phyloP scores from a whole-genome alignment of 192 early-diverging fungal species.

The Chytriomyces sp. region DNA sequence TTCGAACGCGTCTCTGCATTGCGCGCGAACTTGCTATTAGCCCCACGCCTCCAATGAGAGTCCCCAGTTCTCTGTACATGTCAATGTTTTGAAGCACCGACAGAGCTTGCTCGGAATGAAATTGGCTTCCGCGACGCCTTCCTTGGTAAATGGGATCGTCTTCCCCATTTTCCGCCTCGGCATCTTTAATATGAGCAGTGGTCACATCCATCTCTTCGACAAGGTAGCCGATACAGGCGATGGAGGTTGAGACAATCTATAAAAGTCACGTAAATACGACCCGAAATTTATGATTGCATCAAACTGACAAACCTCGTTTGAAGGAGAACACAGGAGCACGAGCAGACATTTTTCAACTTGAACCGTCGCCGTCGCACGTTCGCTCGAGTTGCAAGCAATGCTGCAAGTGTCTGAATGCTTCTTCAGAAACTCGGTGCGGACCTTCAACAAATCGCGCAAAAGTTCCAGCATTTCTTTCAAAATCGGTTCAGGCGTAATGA shows the following conservation, averaged over 20 bases:
- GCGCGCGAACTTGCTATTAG: constrained; percentile 60
- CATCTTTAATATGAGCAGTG: neutral
- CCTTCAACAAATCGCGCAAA: constrained; percentile 33
- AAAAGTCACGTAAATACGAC: constrained; percentile 64
- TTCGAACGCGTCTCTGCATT: constrained; percentile 79
- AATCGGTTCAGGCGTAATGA: constrained; percentile 18
- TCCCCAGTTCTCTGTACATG: constrained; percentile 69
- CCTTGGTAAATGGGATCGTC: neutral
- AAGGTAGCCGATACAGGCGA: constrained; percentile 70
- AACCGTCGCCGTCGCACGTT: constrained; percentile 71
- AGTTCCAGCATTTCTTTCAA: constrained; percentile 39
- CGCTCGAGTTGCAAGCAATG: constrained; percentile 46
- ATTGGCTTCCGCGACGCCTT: neutral
- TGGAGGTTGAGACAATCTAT: constrained; percentile 24
- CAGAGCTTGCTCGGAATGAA: constrained; percentile 26
- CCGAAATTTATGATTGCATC: constrained; percentile 65
- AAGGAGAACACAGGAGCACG: constrained; percentile 75
- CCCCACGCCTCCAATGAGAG: constrained; percentile 32
- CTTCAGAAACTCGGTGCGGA: constrained; percentile 47
- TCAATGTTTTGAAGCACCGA: constrained; percentile 73
- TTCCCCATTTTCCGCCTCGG: neutral
- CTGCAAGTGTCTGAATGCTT: neutral
- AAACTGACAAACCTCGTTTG: constrained; percentile 60
- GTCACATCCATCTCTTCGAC: constrained; percentile 75
- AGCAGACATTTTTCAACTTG: constrained; percentile 77